These are phyloP conservation scores for Curvularia verruculosa DNA, from an alignment of 2,329 filamentous ascomycete species.

Conservation along the genomic window DNA sequence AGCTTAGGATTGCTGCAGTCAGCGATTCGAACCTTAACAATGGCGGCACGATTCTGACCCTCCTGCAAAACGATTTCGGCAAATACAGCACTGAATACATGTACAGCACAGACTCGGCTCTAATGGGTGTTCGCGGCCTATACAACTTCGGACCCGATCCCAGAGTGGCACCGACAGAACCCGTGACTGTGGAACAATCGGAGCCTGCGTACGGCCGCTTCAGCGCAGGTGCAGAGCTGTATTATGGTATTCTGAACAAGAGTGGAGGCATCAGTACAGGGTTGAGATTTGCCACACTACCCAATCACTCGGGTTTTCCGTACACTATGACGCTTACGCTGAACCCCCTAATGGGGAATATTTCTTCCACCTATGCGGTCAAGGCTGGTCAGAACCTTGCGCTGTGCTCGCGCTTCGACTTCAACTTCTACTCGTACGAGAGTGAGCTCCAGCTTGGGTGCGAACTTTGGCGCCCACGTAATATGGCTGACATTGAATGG, in stretches of 20 bases:
- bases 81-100: conserved; percentile 89
- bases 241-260: conserved; percentile 95
- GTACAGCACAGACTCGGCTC: conserved; percentile 87
- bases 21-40: conserved; percentile 74
- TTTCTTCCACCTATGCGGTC: conserved; percentile 90
- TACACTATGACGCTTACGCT: conserved; percentile 92
- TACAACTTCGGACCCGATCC: conserved; percentile 91
- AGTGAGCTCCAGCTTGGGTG: conserved; percentile 90
- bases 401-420: conserved; percentile 89
- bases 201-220: conserved; percentile 78
- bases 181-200: conserved; percentile 30
- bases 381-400: conserved; percentile 82
- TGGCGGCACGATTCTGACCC: conserved; percentile 74
- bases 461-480: conserved; percentile 81
- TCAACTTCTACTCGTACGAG: conserved; percentile 98
- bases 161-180: conserved; percentile 39
- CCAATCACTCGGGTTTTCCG: conserved; percentile 80
- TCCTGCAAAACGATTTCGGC: conserved; percentile 81
- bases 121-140: conserved; percentile 84
- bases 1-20: conserved; percentile 80
- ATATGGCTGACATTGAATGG: conserved; percentile 52
- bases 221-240: conserved; percentile 89
- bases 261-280: conserved; percentile 90
- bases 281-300: conserved; percentile 85
- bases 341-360: conserved; percentile 91